These are phyloP conservation scores for Populus hybrid DNA, from an alignment of 441 rosid genomes.

Conservation along the genomic window DNA sequence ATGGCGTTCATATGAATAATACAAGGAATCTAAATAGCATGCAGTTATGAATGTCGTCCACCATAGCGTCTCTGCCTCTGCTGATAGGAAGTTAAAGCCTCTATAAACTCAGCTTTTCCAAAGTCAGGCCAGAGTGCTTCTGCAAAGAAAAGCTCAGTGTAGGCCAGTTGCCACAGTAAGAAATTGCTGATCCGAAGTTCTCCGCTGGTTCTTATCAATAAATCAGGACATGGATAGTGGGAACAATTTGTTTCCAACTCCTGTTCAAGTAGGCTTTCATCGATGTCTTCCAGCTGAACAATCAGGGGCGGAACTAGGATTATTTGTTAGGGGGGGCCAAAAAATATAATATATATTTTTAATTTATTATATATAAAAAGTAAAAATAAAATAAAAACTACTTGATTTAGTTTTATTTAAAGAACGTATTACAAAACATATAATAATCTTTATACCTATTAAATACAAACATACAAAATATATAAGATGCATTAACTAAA, in stretches of 20 bases:
- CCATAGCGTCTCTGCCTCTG: constrained; percentile 73
- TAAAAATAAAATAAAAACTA: too few relatives aligned
- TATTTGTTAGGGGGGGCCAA: too few relatives aligned
- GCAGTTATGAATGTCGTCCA: constrained; percentile 26
- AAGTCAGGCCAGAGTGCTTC: constrained; percentile 81
- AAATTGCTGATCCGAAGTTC: constrained; percentile 81
- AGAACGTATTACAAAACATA: too few relatives aligned
- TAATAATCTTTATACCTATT: too few relatives aligned
- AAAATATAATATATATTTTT: too few relatives aligned
- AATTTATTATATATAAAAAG: too few relatives aligned
- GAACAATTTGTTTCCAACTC: constrained; percentile 61
- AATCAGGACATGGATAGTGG: constrained; percentile 59
- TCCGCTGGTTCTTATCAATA: constrained; percentile 69
- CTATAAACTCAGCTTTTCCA: constrained; percentile 46
- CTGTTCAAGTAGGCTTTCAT: constrained; percentile 52
- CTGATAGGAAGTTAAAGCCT: constrained; percentile 65
- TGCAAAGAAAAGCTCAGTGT: constrained; percentile 69
- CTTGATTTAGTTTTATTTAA: too few relatives aligned
- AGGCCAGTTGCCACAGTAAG: constrained; percentile 77
- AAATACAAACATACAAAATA: too few relatives aligned
- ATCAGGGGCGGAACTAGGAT: too few relatives aligned
- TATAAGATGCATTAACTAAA: too few relatives aligned
- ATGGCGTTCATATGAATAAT: neutral
- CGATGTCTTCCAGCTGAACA: constrained; percentile 49
- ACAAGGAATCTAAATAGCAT: neutral